Evolutionary conservation across 2,329 filamentous ascomycete species (phyloP), one percentile per base, ranked within the genome.

Genomic region (Akanthomyces lecanii): DNA sequence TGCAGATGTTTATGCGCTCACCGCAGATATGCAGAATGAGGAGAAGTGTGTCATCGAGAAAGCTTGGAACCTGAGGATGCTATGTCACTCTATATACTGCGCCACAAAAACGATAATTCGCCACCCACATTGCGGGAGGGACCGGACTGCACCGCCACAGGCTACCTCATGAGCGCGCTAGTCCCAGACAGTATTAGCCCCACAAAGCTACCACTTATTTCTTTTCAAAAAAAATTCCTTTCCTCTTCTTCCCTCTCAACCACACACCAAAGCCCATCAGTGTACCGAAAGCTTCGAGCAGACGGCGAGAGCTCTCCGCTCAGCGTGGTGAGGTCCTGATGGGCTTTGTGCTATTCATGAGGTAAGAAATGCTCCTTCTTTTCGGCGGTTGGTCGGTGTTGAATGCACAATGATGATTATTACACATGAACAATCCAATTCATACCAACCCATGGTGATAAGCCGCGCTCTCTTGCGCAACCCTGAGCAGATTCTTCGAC

Each of bases 391-490:
- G 33, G 23, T 33, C 44, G 30, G 18, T 55, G 40, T 47, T 57
- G 63, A 25, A 55, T 36, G 36, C 52, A 53, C 47, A 78, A 81
- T 76, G 78, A 81, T 72, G 73, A 69, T 66, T 69, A 68, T 63
- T 21, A 47, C 61, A 67, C 73, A 75, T 75, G 81, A 85, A 85
- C 82, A 85, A 85, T 86, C 83, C 83, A 86, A 85, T 76, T 81
- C 82, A 81, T 82, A 86, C 82, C 75, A 71, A 70, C 73, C 73
- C 76, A 79, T 86, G 84, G 83, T 83, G 82, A 85, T 74, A 68
- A 70, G 65, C 67, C 75, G 72, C 75, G 73, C 75, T 76, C 76
- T 81, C 71, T 78, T 82, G 76, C 81, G 81, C 79, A 80, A 81
- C 77, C 70, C 83, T 85, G 83, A 86, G 79, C 81, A 81, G 70